Conservation (phyloP, 2,329 filamentous ascomycete species). For the Aspergillus uvarum region DNA sequence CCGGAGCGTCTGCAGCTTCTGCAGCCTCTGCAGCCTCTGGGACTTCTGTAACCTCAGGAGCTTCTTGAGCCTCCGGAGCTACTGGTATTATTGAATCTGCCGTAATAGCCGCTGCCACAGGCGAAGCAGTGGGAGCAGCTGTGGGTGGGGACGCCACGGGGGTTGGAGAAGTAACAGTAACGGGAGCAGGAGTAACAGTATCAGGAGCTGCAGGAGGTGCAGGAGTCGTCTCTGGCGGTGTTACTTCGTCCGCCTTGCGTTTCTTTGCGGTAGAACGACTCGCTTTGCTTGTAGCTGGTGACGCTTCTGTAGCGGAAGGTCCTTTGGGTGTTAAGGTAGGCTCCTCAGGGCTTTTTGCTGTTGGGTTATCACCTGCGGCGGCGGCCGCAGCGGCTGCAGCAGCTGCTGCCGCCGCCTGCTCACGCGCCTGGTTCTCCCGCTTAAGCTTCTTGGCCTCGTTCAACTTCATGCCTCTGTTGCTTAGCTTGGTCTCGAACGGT, state of each 20-base stretch:
- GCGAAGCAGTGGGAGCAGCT: neutral
- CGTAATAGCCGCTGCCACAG: neutral
- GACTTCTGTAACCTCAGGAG: neutral
- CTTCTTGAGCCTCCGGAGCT: neutral
- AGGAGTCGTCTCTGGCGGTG: constrained; percentile 26
- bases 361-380: constrained; percentile 23
- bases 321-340: constrained; percentile 10
- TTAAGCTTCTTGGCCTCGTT: constrained; percentile 64
- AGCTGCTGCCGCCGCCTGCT: constrained; percentile 44
- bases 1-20: neutral
- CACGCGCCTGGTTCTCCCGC: constrained; percentile 51
- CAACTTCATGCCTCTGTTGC: constrained; percentile 60
- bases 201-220: neutral
- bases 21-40: neutral
- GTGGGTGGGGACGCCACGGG: neutral
- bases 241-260: constrained; percentile 55
- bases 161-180: neutral
- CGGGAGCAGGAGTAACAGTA: neutral
- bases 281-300: constrained; percentile 15
- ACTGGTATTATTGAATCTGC: neutral
- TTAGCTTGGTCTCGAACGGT: constrained; percentile 52
- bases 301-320: constrained; percentile 10
- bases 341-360: constrained; percentile 15
- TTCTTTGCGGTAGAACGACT: constrained; percentile 40
- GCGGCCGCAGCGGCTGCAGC: constrained; percentile 16